These are phyloP conservation scores for Stereum hirsutum DNA, from an alignment of 1,284 basidiomycete species.

Conservation along the genomic window DNA sequence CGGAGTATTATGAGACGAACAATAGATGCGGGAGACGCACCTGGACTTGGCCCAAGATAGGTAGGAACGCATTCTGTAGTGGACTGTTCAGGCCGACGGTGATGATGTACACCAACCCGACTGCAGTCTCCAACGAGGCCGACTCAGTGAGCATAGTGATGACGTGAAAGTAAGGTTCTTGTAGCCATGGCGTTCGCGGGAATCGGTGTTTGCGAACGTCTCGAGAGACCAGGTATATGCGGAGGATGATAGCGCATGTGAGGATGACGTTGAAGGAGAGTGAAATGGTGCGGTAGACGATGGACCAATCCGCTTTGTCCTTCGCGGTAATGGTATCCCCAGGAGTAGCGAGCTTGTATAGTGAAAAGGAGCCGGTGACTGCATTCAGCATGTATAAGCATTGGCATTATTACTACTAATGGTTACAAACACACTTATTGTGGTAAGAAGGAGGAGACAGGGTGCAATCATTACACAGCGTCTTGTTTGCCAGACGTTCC, in stretches of 20 bases:
- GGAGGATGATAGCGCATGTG: conserved; percentile 18
- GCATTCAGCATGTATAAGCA: no score
- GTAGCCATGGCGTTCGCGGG: neutral
- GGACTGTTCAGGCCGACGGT: conserved; percentile 19
- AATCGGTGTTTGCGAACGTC: neutral
- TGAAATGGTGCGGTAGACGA: conserved; percentile 22
- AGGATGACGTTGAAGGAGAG: conserved; percentile 19
- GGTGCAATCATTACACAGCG: no score
- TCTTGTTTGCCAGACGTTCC: no score
- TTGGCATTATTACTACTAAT: no score
- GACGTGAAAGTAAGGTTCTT: conserved; percentile 11
- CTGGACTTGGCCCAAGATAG: conserved; percentile 27
- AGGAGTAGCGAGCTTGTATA: conserved; percentile 15
- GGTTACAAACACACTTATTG: no score
- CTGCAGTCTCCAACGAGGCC: conserved; percentile 19
- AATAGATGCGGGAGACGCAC: conserved; percentile 13
- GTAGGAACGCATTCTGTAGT: conserved; percentile 23
- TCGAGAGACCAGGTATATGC: conserved; percentile 13
- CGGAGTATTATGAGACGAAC: no score
- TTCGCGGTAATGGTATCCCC: conserved; percentile 16
- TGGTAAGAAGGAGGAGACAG: no score
- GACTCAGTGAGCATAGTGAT: conserved; percentile 19
- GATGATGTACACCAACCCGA: conserved; percentile 21
- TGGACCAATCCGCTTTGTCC: conserved; percentile 12
- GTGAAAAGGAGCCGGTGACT: conserved; percentile 19